phyloP scores from a whole-genome alignment of 306 rosid species.

The Herpetospermum pedunculosum region DNA sequence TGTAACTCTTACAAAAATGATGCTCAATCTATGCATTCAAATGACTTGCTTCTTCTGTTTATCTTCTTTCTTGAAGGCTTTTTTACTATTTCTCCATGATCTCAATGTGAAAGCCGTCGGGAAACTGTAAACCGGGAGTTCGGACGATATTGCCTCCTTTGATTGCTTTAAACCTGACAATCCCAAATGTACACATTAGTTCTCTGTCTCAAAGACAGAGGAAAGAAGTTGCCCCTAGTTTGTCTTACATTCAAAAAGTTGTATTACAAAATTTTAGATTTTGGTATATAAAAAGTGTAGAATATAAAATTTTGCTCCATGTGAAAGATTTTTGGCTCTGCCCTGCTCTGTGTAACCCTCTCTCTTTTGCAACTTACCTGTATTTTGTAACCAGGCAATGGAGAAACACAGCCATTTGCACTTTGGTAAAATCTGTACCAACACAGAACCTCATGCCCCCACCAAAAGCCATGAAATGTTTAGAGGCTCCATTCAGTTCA shows the following conservation, averaged over 20 bases:
- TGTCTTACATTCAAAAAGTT: not conserved
- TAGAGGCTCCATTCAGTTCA: conserved; percentile 50
- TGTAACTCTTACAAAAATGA: not conserved
- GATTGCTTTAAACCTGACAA: conserved; percentile 25
- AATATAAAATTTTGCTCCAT: too few relatives aligned
- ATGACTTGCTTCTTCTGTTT: not conserved
- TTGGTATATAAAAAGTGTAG: not conserved
- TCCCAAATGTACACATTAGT: conserved; percentile 5
- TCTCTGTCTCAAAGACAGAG: not conserved
- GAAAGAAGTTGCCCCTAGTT: not conserved
- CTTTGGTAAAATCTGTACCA: conserved; percentile 88
- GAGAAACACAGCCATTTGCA: conserved; percentile 91
- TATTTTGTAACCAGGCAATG: conserved; percentile 76
- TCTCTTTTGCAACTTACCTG: conserved; percentile 36
- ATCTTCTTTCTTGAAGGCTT: not conserved
- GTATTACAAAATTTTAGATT: not conserved
- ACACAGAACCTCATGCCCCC: conserved; percentile 99
- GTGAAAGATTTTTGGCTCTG: not conserved
- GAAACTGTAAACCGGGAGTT: conserved; percentile 57
- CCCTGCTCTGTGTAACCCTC: not conserved
- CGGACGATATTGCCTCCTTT: conserved; percentile 25
- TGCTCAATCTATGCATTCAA: not conserved
- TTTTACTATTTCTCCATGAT: conserved; percentile 25
- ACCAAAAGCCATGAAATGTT: conserved; percentile 95
- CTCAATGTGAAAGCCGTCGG: conserved; percentile 59